Evolutionary conservation across 345 rosid species (phyloP).

Genomic region (Linum usitatissimum): DNA sequence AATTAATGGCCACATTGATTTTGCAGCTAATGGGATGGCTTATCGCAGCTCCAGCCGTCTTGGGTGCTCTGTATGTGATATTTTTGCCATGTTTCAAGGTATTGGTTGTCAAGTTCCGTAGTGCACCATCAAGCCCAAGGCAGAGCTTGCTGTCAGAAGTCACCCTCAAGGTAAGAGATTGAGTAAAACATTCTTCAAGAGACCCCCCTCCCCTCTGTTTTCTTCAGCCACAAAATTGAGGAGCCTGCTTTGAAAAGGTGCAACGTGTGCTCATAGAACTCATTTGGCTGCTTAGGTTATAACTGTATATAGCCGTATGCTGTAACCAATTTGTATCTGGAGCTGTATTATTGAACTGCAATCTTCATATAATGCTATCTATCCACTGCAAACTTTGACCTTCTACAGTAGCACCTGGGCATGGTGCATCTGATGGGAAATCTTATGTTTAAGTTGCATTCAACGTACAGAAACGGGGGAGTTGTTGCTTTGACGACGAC

Average conservation of each 20-base stretch:
- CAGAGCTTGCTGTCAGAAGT: constrained; percentile 22
- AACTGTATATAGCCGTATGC: not conserved
- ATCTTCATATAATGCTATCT: not conserved
- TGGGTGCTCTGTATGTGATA: constrained; percentile 32
- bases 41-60: constrained; percentile 45
- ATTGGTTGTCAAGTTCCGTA: constrained; percentile 42
- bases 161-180: constrained; percentile 53
- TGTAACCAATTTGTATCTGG: not conserved
- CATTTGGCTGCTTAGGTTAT: not conserved
- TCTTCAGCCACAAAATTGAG: constrained; percentile 23
- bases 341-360: not conserved
- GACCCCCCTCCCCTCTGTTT: constrained; percentile 4
- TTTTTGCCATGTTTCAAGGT: constrained; percentile 50
- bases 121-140: constrained; percentile 32
- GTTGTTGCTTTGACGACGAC: no score
- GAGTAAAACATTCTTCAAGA: constrained; percentile 30
- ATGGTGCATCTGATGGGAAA: not conserved
- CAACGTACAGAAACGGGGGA: no score
- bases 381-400: not conserved
- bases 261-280: not conserved
- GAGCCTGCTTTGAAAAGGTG: not conserved
- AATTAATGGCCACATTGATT: not conserved
- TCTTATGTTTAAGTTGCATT: no score
- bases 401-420: no score
- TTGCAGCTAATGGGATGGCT: constrained; percentile 70